Conservation (phyloP, 192 early-diverging fungal species). For the Backusella circina region DNA sequence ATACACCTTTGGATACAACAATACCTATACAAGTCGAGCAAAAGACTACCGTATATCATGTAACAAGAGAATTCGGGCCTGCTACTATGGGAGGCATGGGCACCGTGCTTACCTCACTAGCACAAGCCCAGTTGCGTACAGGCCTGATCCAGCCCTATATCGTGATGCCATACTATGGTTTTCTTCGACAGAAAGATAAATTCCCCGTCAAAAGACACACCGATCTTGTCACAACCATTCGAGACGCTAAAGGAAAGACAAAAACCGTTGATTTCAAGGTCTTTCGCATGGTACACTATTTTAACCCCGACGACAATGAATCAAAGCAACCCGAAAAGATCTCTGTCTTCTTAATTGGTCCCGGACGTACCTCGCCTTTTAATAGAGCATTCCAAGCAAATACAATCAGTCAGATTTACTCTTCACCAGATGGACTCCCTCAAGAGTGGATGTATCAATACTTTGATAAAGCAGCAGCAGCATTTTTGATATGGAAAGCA, state of each 20-base stretch:
- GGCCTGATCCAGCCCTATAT: conserved; percentile 38
- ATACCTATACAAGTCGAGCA: conserved; percentile 9
- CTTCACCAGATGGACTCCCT: conserved; percentile 42
- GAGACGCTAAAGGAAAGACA: conserved; percentile 27
- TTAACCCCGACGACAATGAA: conserved; percentile 4
- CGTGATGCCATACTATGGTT: conserved; percentile 50
- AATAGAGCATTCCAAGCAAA: conserved; percentile 39
- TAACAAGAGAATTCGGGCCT: conserved; percentile 55
- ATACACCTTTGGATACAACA: conserved; percentile 39
- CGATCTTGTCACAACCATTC: conserved; percentile 35
- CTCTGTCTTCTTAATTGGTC: conserved; percentile 49
- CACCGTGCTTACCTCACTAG: conserved; percentile 47
- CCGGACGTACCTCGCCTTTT: conserved; percentile 39
- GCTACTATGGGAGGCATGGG: conserved; percentile 55
- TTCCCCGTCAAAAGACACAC: conserved; percentile 13
- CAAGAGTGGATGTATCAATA: conserved; percentile 57
- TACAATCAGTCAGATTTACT: conserved; percentile 41
- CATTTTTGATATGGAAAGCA: conserved; percentile 40
- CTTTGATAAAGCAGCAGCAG: conserved; percentile 50
- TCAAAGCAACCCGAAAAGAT: conserved; percentile 4
- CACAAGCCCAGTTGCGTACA: conserved; percentile 40
- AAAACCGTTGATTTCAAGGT: conserved; percentile 35
- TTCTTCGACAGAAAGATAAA: conserved; percentile 29
- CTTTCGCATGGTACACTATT: conserved; percentile 26
- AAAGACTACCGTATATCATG: conserved; percentile 46